Evolutionary conservation across 2,329 filamentous ascomycete species (phyloP).

Genomic region (Fusarium beomiforme): DNA sequence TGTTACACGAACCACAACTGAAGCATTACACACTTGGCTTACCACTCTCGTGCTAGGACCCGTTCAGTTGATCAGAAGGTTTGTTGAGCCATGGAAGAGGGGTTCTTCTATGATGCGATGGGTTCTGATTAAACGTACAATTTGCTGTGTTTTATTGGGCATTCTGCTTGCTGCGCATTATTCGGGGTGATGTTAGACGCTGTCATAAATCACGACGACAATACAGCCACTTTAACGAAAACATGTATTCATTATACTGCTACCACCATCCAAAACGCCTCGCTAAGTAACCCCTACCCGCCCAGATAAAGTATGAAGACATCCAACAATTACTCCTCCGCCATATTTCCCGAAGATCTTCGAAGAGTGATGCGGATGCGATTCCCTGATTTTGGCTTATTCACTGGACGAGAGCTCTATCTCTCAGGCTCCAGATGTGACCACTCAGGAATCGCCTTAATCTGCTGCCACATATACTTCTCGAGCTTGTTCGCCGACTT

Average conservation of each 20-base stretch:
- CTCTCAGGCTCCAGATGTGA: conserved; percentile 67
- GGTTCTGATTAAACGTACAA: background rate
- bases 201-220: background rate
- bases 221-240: background rate
- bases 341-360: background rate
- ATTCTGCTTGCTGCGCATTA: background rate
- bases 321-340: background rate
- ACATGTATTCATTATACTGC: conserved; percentile 6
- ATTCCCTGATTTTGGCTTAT: conserved; percentile 11
- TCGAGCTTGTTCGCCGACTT: conserved; percentile 94
- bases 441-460: conserved; percentile 94
- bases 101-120: background rate
- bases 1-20: too few species aligned
- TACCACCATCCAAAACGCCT: conserved; percentile 32
- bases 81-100: background rate
- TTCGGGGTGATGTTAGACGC: too few species aligned
- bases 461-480: conserved; percentile 95
- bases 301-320: background rate
- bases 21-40: background rate
- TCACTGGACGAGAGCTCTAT: conserved; percentile 42
- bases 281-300: conserved; percentile 8
- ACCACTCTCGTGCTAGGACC: background rate
- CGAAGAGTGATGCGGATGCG: conserved; percentile 13
- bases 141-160: background rate
- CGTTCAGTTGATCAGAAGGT: background rate